These are phyloP conservation scores for Blastobotrys chiropterorum DNA, from an alignment of 805 yeast genomes.

Conservation along the genomic window DNA sequence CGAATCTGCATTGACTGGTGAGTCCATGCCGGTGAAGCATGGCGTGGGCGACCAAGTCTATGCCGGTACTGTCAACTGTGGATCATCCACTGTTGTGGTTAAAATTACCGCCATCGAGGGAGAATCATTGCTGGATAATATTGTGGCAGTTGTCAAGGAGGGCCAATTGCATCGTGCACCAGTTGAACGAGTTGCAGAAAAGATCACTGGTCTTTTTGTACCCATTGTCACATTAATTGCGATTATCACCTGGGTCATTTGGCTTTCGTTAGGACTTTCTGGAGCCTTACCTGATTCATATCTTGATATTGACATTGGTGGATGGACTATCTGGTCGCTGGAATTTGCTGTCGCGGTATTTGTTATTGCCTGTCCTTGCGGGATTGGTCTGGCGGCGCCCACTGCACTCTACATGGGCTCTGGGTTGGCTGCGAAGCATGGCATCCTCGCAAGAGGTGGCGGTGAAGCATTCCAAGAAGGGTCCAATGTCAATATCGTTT, in stretches of 20 bases:
- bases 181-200: conserved; percentile 63
- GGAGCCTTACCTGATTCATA: conserved; percentile 50
- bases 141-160: conserved; percentile 61
- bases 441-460: conserved; percentile 72
- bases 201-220: conserved; percentile 63
- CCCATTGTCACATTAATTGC: conserved; percentile 61
- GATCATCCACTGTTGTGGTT: conserved; percentile 48
- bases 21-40: conserved; percentile 53
- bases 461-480: conserved; percentile 81
- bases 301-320: conserved; percentile 60
- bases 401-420: conserved; percentile 77
- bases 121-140: conserved; percentile 62
- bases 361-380: conserved; percentile 83
- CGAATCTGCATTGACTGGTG: conserved; percentile 90
- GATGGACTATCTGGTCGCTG: conserved; percentile 73
- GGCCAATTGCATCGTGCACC: conserved; percentile 73
- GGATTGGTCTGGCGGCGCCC: conserved; percentile 79
- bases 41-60: conserved; percentile 57
- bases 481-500: conserved; percentile 52
- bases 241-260: conserved; percentile 57
- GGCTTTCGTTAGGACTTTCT: conserved; percentile 54
- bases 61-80: conserved; percentile 66
- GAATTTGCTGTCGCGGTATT: conserved; percentile 74
- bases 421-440: conserved; percentile 71
- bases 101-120: conserved; percentile 54